Base-by-base conservation (phyloP, 2,329 filamentous ascomycete genomes). In the Colletotrichum agaves region DNA sequence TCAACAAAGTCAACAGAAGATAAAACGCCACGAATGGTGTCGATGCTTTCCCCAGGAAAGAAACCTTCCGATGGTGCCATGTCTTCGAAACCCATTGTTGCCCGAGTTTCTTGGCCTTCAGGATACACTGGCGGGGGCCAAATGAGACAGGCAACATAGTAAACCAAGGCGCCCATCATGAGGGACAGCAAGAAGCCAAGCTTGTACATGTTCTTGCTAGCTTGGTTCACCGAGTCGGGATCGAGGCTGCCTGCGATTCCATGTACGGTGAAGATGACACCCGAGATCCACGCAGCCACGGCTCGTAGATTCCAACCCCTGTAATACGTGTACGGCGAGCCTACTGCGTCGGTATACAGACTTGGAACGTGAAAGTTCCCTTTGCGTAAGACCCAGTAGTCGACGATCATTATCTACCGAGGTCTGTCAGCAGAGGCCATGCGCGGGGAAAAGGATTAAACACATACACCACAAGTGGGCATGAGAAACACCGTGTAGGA, bases 341-440 rank as follows among this genome's bases (percentile, higher is more conserved):
- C 46, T 15, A 70, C 63, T 8, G 63, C 69, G 6, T 72, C 71
- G 21, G 70, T 71, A 61, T 75, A 78, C 21, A 77, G 64, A 12
- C 75, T 75, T 3, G 74, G 71, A 2, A 78, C 67, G 49, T 76
- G 69, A 7, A 78, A 67, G 47, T 82, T 82, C 5, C 77, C 76
- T 6, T 65, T 72, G 17, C 75, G 72, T 2, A 77, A 69, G 43
- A 75, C 44, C 57, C 73, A 74, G 69, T 79, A 80, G 64, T 80
- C 78, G 17, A 77, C 72, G 11, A 78, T 70, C 71, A 78, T 78
- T 12, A 76, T 73, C 7, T 74, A 75, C 41, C 74, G 27, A 75
- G 5, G 4, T 10, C 33, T 35, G 15, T 47, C 4, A 53, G 47
- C 17, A 7, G 13, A 1, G n/a, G 17, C 8, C 6, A 12, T 33